Evolutionary conservation across 208 protist genomes (phyloP).

Genomic region (Naegleria fowleri): DNA sequence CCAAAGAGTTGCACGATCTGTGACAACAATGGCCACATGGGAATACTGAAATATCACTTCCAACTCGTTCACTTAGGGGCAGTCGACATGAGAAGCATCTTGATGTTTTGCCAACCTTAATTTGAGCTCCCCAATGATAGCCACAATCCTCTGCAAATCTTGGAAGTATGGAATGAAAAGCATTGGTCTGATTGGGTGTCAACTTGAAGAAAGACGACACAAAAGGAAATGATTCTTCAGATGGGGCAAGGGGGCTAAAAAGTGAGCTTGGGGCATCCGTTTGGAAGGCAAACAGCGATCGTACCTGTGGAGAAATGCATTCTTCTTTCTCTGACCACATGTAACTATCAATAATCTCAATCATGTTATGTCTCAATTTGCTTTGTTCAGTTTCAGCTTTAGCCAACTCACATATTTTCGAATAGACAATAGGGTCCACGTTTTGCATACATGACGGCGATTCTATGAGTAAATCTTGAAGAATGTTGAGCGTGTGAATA

Average conservation of each 20-base stretch:
- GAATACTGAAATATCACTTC: neutral
- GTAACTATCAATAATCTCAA: neutral
- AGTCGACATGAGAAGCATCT: neutral
- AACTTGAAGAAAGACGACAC: neutral
- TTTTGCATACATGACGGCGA: neutral
- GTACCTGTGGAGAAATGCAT: neutral
- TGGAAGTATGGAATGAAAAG: neutral
- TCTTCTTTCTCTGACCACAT: conserved; percentile 21
- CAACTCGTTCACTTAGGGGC: neutral
- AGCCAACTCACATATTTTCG: neutral
- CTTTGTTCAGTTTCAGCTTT: neutral
- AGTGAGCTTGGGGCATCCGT: neutral
- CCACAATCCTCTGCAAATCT: neutral
- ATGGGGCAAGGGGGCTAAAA: neutral
- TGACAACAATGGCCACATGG: neutral
- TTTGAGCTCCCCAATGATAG: neutral
- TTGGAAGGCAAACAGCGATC: neutral
- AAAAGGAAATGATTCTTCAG: neutral
- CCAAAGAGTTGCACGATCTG: neutral
- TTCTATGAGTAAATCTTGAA: neutral
- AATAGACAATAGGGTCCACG: neutral
- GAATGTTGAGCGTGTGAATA: neutral
- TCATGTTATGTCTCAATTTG: conserved; percentile 12
- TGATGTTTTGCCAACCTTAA: neutral
- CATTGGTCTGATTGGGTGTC: neutral